Evolutionary conservation across 139 green algal species (phyloP).

Genomic region (Gonium pectorale): DNA sequence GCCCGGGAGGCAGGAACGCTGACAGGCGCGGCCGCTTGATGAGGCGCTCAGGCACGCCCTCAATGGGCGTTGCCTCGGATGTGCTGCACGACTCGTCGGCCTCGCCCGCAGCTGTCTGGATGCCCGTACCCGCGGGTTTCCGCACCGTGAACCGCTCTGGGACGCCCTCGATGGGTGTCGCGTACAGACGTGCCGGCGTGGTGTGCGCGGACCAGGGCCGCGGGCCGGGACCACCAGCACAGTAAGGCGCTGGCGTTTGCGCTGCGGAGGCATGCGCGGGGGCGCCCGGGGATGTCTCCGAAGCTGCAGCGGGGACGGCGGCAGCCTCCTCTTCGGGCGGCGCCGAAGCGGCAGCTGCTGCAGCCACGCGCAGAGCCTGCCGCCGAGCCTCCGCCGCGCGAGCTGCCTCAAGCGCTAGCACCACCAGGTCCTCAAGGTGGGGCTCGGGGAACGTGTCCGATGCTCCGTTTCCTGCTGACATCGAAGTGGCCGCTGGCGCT

Average conservation of each 20-base stretch:
- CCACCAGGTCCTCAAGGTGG: neutral
- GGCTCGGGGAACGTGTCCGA: neutral
- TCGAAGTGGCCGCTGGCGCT: neutral
- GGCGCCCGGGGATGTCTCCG: too few species aligned
- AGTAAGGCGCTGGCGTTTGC: neutral
- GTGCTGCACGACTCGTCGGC: neutral
- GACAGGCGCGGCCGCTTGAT: neutral
- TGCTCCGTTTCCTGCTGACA: neutral
- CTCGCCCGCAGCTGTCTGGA: too few species aligned
- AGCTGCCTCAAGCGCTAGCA: neutral
- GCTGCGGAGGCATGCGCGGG: too few species aligned
- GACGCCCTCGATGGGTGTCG: slow-evolving; percentile 52
- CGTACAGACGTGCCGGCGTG: neutral
- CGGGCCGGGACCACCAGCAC: neutral
- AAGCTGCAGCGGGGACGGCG: too few species aligned
- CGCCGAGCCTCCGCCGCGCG: neutral
- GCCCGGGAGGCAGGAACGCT: neutral
- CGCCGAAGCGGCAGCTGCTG: too few species aligned
- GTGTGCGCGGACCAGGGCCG: neutral
- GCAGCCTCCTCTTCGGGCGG: neutral
- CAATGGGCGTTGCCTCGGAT: slow-evolving; percentile 39
- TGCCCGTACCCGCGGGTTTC: too few species aligned
- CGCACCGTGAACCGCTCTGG: slow-evolving; percentile 51
- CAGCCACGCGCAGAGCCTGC: neutral
- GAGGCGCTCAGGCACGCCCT: slow-evolving; percentile 55